Conservation (phyloP, 116 monocot genomes). For the Phalaenopsis hybrid region DNA sequence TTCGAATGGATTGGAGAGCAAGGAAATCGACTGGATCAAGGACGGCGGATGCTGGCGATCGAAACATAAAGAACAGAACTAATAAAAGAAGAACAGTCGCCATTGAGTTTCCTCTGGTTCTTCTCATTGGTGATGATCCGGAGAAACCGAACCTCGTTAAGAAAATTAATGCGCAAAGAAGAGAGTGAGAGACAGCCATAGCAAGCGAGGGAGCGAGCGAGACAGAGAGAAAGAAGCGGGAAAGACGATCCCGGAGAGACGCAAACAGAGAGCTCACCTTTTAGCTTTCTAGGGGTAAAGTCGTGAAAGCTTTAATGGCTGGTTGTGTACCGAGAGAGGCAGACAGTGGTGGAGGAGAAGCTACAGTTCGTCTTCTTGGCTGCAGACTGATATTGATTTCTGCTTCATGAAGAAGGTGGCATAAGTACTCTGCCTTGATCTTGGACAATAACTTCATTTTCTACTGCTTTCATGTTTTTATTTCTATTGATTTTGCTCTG, state of each 20-base stretch:
- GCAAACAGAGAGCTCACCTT: neutral
- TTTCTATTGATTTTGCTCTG: too few relatives aligned
- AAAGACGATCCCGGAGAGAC: neutral
- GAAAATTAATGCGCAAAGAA: neutral
- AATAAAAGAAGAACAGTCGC: neutral
- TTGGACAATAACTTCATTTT: neutral
- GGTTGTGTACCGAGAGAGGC: neutral
- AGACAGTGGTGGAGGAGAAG: neutral
- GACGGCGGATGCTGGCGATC: conserved; percentile 12
- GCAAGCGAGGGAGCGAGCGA: neutral
- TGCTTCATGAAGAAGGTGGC: conserved; percentile 29
- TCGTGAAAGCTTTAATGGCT: neutral
- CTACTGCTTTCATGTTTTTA: neutral
- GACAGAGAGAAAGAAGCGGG: neutral
- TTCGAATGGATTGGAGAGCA: conserved; percentile 39
- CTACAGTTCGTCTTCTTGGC: neutral
- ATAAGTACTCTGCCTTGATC: conserved; percentile 8
- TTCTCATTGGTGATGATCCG: neutral
- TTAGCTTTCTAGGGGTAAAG: neutral
- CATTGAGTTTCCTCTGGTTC: neutral
- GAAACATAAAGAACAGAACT: neutral
- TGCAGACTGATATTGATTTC: neutral
- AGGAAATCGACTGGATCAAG: conserved; percentile 43
- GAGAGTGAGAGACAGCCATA: neutral
- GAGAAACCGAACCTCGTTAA: neutral